These are phyloP conservation scores for Setaria viridis DNA, from an alignment of 202 grass and related monocot genomes.

Conservation along the genomic window DNA sequence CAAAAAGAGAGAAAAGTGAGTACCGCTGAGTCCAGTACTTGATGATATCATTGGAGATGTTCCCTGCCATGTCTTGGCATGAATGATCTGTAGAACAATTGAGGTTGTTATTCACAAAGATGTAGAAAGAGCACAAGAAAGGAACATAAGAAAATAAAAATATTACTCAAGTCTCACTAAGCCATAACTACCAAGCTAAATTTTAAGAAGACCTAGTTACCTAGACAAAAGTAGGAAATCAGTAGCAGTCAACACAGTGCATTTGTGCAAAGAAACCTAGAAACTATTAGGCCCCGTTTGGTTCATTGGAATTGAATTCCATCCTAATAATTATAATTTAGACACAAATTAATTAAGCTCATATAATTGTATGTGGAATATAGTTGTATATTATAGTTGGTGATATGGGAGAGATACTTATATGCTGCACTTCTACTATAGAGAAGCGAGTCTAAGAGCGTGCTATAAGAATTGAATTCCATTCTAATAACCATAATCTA, in stretches of 20 bases:
- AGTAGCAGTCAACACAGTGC: background rate
- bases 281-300: too few relatives aligned
- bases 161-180: background rate
- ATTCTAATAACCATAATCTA: too few relatives aligned
- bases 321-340: too few relatives aligned
- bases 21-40: slow-evolving; percentile 97
- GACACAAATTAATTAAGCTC: too few relatives aligned
- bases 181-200: slow-evolving; percentile 18
- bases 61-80: slow-evolving; percentile 49
- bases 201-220: background rate
- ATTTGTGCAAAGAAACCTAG: slow-evolving; percentile 26
- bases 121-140: slow-evolving; percentile 23
- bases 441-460: too few relatives aligned
- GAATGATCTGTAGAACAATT: slow-evolving; percentile 59
- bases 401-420: too few relatives aligned
- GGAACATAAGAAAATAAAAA: slow-evolving; percentile 28
- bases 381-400: too few relatives aligned
- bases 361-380: too few relatives aligned
- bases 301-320: too few relatives aligned
- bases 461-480: too few relatives aligned
- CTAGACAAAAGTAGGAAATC: slow-evolving; percentile 12
- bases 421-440: too few relatives aligned
- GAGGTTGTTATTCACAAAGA: slow-evolving; percentile 30
- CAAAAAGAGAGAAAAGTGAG: slow-evolving; percentile 82
- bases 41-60: slow-evolving; percentile 56